Evolutionary conservation across 805 yeast species (phyloP).

Genomic region (Zygoascus bituminiphila): DNA sequence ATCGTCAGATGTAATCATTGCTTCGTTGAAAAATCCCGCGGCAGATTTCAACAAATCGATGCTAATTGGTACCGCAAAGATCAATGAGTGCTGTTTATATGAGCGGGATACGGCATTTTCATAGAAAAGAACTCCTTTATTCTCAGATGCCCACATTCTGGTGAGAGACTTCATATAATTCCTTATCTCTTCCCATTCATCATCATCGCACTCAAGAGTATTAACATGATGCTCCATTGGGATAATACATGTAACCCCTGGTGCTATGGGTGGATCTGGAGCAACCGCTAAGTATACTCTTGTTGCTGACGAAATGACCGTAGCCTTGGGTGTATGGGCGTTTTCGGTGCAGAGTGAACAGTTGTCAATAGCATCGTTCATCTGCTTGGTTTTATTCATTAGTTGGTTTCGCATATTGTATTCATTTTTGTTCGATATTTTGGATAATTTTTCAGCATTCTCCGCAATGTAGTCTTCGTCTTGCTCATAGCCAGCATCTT

Average conservation of each 20-base stretch:
- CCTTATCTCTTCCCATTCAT: conserved; percentile 38
- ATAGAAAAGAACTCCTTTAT: conserved; percentile 37
- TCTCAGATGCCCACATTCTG: conserved; percentile 32
- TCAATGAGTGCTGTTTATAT: conserved; percentile 32
- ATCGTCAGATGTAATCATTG: conserved; percentile 31
- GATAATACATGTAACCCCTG: conserved; percentile 32
- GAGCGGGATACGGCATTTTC: conserved; percentile 33
- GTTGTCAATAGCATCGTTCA: conserved; percentile 27
- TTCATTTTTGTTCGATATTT: conserved; percentile 21
- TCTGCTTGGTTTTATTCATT: conserved; percentile 22
- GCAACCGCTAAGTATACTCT: conserved; percentile 33
- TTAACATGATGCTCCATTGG: conserved; percentile 36
- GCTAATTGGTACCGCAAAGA: conserved; percentile 40
- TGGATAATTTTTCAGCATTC: conserved; percentile 32
- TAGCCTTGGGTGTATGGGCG: conserved; percentile 19
- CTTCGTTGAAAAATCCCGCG: conserved; percentile 37
- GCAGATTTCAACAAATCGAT: conserved; percentile 25
- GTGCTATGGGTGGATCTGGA: conserved; percentile 35
- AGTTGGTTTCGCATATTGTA: conserved; percentile 27
- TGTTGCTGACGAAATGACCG: conserved; percentile 33
- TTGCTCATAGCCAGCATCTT: conserved; percentile 31
- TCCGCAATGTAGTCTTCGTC: conserved; percentile 40
- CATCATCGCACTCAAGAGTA: conserved; percentile 35
- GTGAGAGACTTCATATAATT: conserved; percentile 37
- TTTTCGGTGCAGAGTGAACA: conserved; percentile 34